phyloP scores from a whole-genome alignment of 2,329 filamentous ascomycete genomes.

The Monilinia fructigena region DNA sequence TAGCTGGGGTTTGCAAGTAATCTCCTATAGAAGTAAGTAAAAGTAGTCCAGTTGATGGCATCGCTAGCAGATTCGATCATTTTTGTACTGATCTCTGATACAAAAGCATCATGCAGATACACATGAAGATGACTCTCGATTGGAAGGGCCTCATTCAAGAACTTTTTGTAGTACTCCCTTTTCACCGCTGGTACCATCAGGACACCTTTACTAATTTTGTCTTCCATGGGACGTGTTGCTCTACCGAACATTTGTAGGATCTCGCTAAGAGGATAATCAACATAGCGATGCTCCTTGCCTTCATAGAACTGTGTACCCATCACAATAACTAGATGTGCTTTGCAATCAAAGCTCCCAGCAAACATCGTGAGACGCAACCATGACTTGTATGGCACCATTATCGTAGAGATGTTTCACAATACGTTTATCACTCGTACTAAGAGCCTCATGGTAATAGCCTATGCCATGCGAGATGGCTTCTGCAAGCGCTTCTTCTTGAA shows the following conservation, averaged over 20 bases:
- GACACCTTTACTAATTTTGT: constrained; percentile 84
- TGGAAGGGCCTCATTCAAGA: constrained; percentile 90
- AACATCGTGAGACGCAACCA: constrained; percentile 79
- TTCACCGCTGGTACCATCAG: constrained; percentile 94
- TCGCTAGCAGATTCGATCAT: constrained; percentile 95
- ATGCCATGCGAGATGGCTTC: constrained; percentile 92
- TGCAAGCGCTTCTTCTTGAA: constrained; percentile 83
- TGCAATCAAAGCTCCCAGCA: constrained; percentile 90
- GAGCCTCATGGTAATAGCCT: constrained; percentile 94
- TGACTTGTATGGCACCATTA: constrained; percentile 68
- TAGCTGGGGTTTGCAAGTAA: constrained; percentile 94
- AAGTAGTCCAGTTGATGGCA: constrained; percentile 97
- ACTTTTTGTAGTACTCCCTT: constrained; percentile 98
- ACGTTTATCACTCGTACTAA: constrained; percentile 83
- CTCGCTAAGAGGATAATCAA: constrained; percentile 93
- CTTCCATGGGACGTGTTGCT: constrained; percentile 73
- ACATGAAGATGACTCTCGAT: constrained; percentile 92
- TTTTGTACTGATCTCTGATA: constrained; percentile 94
- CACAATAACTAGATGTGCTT: constrained; percentile 85
- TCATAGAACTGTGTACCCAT: constrained; percentile 99
- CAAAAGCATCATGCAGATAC: constrained; percentile 92
- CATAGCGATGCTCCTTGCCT: constrained; percentile 91
- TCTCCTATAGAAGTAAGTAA: constrained; percentile 96
- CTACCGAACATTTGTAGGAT: constrained; percentile 98
- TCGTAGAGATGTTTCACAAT: constrained; percentile 90